phyloP scores from a whole-genome alignment of 345 rosid species.

The Brassica carinata region DNA sequence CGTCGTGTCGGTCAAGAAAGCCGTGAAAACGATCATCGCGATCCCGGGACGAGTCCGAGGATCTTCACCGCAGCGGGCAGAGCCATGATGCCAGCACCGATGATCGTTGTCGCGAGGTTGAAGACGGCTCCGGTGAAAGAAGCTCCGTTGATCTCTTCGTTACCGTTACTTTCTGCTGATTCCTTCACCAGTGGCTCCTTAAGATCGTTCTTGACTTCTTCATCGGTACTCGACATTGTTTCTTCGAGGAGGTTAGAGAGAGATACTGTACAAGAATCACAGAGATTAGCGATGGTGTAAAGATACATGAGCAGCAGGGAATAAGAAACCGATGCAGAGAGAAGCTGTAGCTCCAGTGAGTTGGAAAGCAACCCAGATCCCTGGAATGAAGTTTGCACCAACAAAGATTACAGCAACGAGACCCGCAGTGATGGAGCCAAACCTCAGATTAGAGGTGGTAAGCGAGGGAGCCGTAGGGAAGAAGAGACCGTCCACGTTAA shows the following conservation, averaged over 20 bases:
- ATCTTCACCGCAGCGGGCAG: constrained; percentile 94
- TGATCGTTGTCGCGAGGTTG: constrained; percentile 80
- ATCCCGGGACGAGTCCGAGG: constrained; percentile 73
- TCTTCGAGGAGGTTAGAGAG: background rate
- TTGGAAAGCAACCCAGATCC: constrained; percentile 98
- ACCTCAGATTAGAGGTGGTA: constrained; percentile 61
- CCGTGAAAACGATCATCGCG: constrained; percentile 69
- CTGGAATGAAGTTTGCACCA: constrained; percentile 90
- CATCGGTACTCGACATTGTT: constrained; percentile 55
- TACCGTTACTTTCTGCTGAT: constrained; percentile 46
- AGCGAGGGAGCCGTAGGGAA: constrained; percentile 72
- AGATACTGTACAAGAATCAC: background rate
- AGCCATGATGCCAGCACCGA: constrained; percentile 98
- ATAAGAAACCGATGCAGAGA: constrained; percentile 91
- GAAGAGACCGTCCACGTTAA: constrained; percentile 83
- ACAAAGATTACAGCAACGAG: constrained; percentile 64
- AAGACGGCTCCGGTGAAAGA: constrained; percentile 88
- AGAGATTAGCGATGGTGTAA: background rate
- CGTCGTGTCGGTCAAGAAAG: constrained; percentile 77
- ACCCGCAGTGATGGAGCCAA: constrained; percentile 58
- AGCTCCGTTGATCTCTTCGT: constrained; percentile 83
- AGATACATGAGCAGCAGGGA: constrained; percentile 88
- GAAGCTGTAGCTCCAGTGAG: constrained; percentile 96
- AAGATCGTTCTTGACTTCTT: constrained; percentile 24
- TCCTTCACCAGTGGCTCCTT: constrained; percentile 62